phyloP scores from a whole-genome alignment of 805 yeast species.

The Saccharomyces jurei region DNA sequence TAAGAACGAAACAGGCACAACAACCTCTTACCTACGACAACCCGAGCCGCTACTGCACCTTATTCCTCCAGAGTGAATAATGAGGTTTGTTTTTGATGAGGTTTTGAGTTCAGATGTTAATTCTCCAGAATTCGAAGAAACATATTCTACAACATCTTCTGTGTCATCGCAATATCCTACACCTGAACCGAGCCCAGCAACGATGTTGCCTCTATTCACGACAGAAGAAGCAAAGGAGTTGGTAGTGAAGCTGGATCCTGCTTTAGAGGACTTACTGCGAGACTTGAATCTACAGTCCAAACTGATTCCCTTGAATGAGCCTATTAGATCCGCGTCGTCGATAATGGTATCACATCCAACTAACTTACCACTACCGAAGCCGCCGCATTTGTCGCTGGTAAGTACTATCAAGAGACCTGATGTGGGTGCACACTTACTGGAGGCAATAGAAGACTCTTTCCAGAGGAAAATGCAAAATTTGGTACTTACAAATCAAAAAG shows the following conservation, averaged over 20 bases:
- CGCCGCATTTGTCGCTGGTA: background rate
- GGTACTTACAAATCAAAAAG: slow-evolving; percentile 6
- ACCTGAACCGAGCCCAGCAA: background rate
- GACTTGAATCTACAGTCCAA: slow-evolving; percentile 14
- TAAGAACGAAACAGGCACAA: background rate
- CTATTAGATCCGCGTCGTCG: background rate
- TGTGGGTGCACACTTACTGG: background rate
- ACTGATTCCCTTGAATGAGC: slow-evolving; percentile 4
- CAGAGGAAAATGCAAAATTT: slow-evolving; percentile 4
- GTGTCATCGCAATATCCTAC: background rate
- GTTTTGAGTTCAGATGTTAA: background rate
- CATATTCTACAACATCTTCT: background rate
- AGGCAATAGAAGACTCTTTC: slow-evolving; percentile 8
- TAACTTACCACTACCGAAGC: background rate
- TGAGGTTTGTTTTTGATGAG: slow-evolving; percentile 6
- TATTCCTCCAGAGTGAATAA: background rate
- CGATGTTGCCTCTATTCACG: background rate
- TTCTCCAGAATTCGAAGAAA: background rate
- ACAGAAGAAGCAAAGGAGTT: background rate
- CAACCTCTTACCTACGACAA: background rate
- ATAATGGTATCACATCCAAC: background rate
- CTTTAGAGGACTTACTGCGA: slow-evolving; percentile 7
- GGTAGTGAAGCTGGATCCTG: slow-evolving; percentile 9
- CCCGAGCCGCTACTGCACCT: too few relatives aligned
- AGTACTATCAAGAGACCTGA: background rate